These are phyloP conservation scores for Pythium periplocum DNA, from an alignment of 352 stramenopile genomes.

Conservation along the genomic window DNA sequence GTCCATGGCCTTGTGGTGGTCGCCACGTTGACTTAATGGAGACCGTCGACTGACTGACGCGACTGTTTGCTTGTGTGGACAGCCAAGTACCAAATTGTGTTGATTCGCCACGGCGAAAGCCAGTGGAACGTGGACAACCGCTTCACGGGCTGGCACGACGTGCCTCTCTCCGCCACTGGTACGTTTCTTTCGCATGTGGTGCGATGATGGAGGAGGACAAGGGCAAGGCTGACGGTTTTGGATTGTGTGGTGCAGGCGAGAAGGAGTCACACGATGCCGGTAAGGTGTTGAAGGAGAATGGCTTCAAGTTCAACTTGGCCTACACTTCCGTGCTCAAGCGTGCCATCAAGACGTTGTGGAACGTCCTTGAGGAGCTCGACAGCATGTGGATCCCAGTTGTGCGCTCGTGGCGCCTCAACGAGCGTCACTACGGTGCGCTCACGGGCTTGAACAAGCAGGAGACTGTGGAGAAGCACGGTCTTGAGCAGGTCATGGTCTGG, in stretches of 20 bases:
- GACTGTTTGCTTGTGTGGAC: background rate
- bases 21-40: no score
- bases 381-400: slow-evolving; percentile 97
- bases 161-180: slow-evolving; percentile 85
- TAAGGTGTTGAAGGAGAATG: slow-evolving; percentile 90
- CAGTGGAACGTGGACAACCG: slow-evolving; percentile 98
- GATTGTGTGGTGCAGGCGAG: slow-evolving; percentile 29
- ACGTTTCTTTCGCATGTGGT: background rate
- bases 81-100: slow-evolving; percentile 85
- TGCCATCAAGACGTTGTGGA: slow-evolving; percentile 97
- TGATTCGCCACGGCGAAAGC: slow-evolving; percentile 95
- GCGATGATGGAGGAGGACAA: no score
- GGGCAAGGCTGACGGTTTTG: background rate
- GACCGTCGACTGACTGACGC: no score
- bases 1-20: no score
- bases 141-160: slow-evolving; percentile 99
- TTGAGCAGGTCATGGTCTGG: slow-evolving; percentile 98
- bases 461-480: slow-evolving; percentile 97
- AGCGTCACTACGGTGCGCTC: slow-evolving; percentile 98
- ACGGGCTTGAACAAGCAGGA: slow-evolving; percentile 99
- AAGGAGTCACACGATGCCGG: slow-evolving; percentile 93
- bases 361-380: slow-evolving; percentile 95
- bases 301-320: slow-evolving; percentile 93
- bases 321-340: slow-evolving; percentile 97
- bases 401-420: slow-evolving; percentile 95